Evolutionary conservation across 768 basidiomycete genomes (phyloP), one percentile per base, ranked within the genome.

Genomic region (Phylloporus rhodoxanthus): DNA sequence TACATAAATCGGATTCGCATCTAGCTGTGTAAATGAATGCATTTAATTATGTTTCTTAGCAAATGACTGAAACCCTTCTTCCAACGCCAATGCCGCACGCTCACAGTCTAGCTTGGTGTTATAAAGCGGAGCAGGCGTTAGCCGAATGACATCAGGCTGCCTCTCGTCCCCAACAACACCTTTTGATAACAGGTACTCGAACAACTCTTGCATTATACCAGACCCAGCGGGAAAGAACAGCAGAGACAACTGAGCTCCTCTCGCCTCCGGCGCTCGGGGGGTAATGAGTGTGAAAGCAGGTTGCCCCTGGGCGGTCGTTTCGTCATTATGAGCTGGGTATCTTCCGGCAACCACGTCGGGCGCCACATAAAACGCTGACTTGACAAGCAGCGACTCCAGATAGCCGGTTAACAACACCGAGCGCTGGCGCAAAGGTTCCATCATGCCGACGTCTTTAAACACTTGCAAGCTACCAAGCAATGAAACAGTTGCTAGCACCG

Each of bases 141-240:
- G 70, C 9, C 96, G 79, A 58, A 99, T 93, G 44, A 98, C 91
- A 62, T 91, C 87, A 23, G 96, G 95, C 60, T 83, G 72, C 61
- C 96, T 74, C 68, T 95, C 90, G 68, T 99, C 96, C 9, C 91
- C 94, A 45, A 96, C 77, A 13, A 99, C 85, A 6, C 96, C 96
- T 44, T 74, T 67, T 52, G 75, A 74, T 19, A 74, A 70, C 60
- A 98, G 67, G 34, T 68, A 72, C 45, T 77, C 67, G 52, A 82
- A 80, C 19, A 96, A 76, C 49, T 70, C 73, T 50, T 75, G 74
- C 94, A 98, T 97, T 38, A 81, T 62, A 28, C 72, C 76, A 13
- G 77, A 71, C 23, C 52, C 59, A 26, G 69, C 48, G 17, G 86
- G 85, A 25, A 91, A 68, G 69, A 94, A 87, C 26, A 91, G 69